phyloP scores from a whole-genome alignment of 352 stramenopile species.

The Pythium coloratum region DNA sequence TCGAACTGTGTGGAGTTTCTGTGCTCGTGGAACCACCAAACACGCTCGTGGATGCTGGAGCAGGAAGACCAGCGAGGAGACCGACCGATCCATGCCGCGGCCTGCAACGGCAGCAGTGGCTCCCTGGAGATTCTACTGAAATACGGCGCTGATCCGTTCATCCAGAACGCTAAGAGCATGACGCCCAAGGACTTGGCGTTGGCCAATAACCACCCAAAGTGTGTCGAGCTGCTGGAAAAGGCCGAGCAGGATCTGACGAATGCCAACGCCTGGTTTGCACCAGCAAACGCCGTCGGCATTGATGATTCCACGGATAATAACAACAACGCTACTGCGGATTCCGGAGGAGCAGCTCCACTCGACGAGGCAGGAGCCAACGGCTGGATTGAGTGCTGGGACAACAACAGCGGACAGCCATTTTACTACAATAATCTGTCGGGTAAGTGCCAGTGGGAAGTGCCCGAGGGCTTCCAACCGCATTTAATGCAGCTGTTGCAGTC shows the following conservation, averaged over 20 bases:
- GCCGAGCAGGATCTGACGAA: conserved; percentile 47
- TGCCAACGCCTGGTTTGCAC: conserved; percentile 51
- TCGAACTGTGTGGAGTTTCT: conserved; percentile 57
- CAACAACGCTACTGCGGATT: conserved; percentile 11
- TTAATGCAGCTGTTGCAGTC: conserved; percentile 25
- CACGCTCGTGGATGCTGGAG: conserved; percentile 67
- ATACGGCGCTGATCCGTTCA: conserved; percentile 52
- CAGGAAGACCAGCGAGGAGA: conserved; percentile 63
- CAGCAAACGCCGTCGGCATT: conserved; percentile 39
- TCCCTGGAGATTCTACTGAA: conserved; percentile 45
- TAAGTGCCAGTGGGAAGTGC: conserved; percentile 66
- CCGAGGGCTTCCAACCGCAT: conserved; percentile 36
- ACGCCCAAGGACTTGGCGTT: conserved; percentile 52
- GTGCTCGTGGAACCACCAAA: conserved; percentile 63
- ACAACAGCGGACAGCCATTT: conserved; percentile 49
- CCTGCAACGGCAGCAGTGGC: conserved; percentile 54
- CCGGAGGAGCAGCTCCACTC: neutral
- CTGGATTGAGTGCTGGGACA: conserved; percentile 72
- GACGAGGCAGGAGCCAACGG: conserved; percentile 12
- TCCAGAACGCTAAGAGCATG: conserved; percentile 45
- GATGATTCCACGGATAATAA: neutral
- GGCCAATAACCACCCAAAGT: conserved; percentile 46
- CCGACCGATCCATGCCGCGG: conserved; percentile 57
- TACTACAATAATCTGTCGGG: conserved; percentile 78
- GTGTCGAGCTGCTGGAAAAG: conserved; percentile 42